Base-by-base conservation (phyloP, 2,329 filamentous ascomycete species). In the Phialemonium atrogriseum region DNA sequence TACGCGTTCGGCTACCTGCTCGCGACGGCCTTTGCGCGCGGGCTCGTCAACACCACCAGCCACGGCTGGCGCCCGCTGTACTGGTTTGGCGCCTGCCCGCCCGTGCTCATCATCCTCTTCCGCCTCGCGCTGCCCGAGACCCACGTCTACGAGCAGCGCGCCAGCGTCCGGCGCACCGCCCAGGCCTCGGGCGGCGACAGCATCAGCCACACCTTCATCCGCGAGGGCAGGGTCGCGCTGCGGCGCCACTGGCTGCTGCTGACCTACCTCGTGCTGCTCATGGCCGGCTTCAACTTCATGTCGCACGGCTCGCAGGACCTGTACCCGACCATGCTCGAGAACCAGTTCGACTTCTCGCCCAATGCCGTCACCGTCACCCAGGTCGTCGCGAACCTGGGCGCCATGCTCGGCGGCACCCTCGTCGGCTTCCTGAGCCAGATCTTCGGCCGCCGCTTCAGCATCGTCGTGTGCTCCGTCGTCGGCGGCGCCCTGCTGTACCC, bases 271-370 rank as follows among this genome's bases (percentile, higher is more conserved):
- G 84, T 94, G 6, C 63, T 94, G 13, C 65, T 94, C 23, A 93
- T 93, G 84, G 80, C 84, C 2, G 85, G 85, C 4, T 91, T 94
- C 65, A 94, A 93, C 59, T 93, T 91, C 51, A 87, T 91, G 82
- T 83, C 78, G 12, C 84, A 88, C 50, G 83, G 83, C 33, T 81
- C 75, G 14, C 56, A 83, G 52, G 72, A 76, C 44, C 50, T 78
- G 17, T 77, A 77, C 43, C 73, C 73, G 3, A 76, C 71, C 13
- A 68, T 78, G 68, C 51, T 78, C 15, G 52, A 60, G 40, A 73
- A 70, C 43, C 69, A 77, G 50, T 72, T 68, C 40, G 52, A 49
- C 11, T 73, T 74, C 46, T 52, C 51, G 26, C 45, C 64, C 27
- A 62, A 75, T 50, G 59, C 67, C 34, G 68, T 84, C 12, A 85